Conservation (phyloP, 2,329 filamentous ascomycete genomes). For the Penicillium sp. region DNA sequence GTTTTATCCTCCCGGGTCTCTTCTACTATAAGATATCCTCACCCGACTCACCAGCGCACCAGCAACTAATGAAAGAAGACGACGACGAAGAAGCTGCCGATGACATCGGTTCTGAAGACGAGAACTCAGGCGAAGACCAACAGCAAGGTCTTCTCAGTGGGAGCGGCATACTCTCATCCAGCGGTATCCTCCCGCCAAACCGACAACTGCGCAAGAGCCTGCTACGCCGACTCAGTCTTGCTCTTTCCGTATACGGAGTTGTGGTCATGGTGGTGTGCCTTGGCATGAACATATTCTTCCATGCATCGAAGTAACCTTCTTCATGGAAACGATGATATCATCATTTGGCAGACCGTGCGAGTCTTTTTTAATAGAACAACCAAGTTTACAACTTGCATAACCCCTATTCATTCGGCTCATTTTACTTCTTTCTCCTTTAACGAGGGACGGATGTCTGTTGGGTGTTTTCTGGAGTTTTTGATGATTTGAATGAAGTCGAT, state of each 20-base stretch:
- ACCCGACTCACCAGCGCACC: slow-evolving; percentile 80
- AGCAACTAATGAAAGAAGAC: slow-evolving; percentile 83
- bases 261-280: slow-evolving; percentile 88
- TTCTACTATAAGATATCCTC: slow-evolving; percentile 99
- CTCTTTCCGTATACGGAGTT: slow-evolving; percentile 75
- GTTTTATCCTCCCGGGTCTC: slow-evolving; percentile 89
- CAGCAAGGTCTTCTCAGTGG: slow-evolving; percentile 32
- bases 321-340: not conserved
- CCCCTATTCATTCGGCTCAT: not conserved
- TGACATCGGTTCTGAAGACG: slow-evolving; percentile 42
- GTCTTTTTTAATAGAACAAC: not conserved
- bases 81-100: slow-evolving; percentile 63
- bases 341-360: not conserved
- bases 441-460: not conserved
- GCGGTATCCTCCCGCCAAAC: slow-evolving; percentile 56
- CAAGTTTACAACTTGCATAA: not conserved
- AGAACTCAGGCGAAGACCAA: slow-evolving; percentile 27
- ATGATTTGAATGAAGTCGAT: not conserved
- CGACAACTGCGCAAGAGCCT: slow-evolving; percentile 61
- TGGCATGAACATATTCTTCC: slow-evolving; percentile 78
- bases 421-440: not conserved
- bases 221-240: slow-evolving; percentile 69
- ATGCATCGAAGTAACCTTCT: slow-evolving; percentile 54
- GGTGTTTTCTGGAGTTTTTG: not conserved
- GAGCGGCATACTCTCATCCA: slow-evolving; percentile 50